Evolutionary conservation across 345 rosid species (phyloP).

Genomic region (Toxicodendron radicans): DNA sequence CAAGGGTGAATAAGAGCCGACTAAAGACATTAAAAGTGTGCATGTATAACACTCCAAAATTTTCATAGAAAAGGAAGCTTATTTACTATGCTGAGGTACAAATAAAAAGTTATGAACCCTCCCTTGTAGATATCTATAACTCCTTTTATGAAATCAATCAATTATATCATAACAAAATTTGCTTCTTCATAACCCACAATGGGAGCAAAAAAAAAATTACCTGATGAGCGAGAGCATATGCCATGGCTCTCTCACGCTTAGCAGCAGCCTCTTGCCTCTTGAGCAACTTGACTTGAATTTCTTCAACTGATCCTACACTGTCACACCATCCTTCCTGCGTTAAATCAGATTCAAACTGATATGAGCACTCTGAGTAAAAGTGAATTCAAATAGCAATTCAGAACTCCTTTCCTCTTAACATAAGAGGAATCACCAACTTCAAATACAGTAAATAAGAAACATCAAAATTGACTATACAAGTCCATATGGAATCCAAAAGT

Average conservation of each 20-base stretch:
- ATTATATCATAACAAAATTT: not conserved
- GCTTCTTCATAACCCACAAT: not conserved
- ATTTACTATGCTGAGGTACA: not conserved
- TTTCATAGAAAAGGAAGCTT: not conserved
- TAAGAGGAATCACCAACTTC: not conserved
- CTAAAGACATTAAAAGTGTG: not conserved
- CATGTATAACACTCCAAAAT: not conserved
- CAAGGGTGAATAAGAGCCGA: not conserved
- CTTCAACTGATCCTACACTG: conserved; percentile 90
- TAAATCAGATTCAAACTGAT: conserved; percentile 16
- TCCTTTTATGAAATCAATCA: not conserved
- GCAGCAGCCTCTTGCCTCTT: conserved; percentile 99
- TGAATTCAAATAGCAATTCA: conserved; percentile 13
- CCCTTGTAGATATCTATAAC: not conserved
- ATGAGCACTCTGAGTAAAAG: conserved; percentile 11
- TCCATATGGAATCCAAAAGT: not conserved
- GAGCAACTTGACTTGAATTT: conserved; percentile 87
- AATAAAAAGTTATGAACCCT: not conserved
- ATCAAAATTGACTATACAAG: not conserved
- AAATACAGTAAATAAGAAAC: not conserved
- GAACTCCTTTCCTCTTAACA: not conserved
- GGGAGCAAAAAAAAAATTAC: conserved; percentile 36
- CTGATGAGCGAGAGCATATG: conserved; percentile 98
- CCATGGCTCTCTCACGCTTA: conserved; percentile 99
- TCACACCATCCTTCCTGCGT: conserved; percentile 97